Evolutionary conservation across 108 stramenopile species (phyloP), one percentile per base, ranked within the genome.

Genomic region (Cyclotella choctawhatcheeana): DNA sequence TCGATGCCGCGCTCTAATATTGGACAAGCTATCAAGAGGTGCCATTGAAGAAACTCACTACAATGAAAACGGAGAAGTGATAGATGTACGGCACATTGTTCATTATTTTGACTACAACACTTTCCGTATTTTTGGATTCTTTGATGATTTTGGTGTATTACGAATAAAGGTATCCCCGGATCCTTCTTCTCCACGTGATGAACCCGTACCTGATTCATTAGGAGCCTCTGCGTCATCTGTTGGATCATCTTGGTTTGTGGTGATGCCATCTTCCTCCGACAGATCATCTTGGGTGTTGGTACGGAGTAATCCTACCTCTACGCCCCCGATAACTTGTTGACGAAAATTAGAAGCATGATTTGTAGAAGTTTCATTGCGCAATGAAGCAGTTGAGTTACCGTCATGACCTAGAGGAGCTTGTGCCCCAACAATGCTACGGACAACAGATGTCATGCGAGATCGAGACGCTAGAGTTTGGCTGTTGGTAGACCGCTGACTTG

Each of bases 71-170:
- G 65, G 65, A 24, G 64, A 66, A 1, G 31, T 66, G 4, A 53
- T 67, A 0, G 29, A 65, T 18, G 13, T 25, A 33, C 8, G 5
- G 2, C 33, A 29, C 18, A 60, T 75, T 50, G 16, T 44, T 12
- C 58, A 67, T 29, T 12, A 67, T 32, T 76, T 76, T 32, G 47
- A 76, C 29, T 76, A 55, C 20, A 33, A 60, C 21, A n/a, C 74
- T 0, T 76, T 76, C 37, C 47, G 74, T 4, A 22, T 43, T 0
- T 67, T 76, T 67, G 74, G 74, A 6, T 60, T 76, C 29, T 1
- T 67, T 14, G 74, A 76, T 61, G 58, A 67, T 44, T n/a, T n/a
- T n/a, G n/a, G n/a, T n/a, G n/a, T n/a, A n/a, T n/a, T n/a, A n/a
- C n/a, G n/a, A n/a, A n/a, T n/a, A n/a, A n/a, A n/a, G n/a, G n/a